Evolutionary conservation across 2,329 filamentous ascomycete genomes (phyloP).

Genomic region (Monilinia polystroma): DNA sequence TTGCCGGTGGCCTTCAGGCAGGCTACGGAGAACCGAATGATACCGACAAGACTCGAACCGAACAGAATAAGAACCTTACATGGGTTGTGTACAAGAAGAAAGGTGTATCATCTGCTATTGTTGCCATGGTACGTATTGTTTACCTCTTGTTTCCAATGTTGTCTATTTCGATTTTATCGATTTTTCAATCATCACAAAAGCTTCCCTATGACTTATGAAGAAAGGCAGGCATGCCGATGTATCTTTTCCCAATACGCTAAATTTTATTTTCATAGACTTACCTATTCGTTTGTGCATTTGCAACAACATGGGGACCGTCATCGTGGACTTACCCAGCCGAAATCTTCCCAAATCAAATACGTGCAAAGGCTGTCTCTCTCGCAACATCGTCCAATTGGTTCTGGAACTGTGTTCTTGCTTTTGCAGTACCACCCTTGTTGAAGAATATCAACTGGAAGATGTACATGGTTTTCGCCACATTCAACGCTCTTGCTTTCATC

Average conservation of each 20-base stretch:
- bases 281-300: slow-evolving; percentile 69
- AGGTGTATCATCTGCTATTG: slow-evolving; percentile 40
- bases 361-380: slow-evolving; percentile 72
- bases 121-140: slow-evolving; percentile 1
- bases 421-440: slow-evolving; percentile 51
- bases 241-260: not conserved
- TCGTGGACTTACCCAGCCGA: slow-evolving; percentile 61
- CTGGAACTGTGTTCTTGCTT: slow-evolving; percentile 65
- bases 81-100: slow-evolving; percentile 56
- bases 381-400: slow-evolving; percentile 76
- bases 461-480: slow-evolving; percentile 74
- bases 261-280: slow-evolving; percentile 49
- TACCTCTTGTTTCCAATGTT: not conserved
- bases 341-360: slow-evolving; percentile 66
- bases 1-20: slow-evolving; percentile 62
- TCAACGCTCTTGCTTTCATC: slow-evolving; percentile 66
- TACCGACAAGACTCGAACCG: slow-evolving; percentile 40
- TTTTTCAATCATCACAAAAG: too few species aligned
- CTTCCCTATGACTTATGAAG: too few species aligned
- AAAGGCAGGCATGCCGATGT: not conserved
- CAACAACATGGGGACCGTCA: slow-evolving; percentile 55
- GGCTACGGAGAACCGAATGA: slow-evolving; percentile 54
- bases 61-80: slow-evolving; percentile 50
- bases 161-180: too few species aligned
- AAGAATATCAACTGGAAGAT: slow-evolving; percentile 48